Evolutionary conservation across 495 filamentous ascomycete genomes (phyloP).

Genomic region (Melanomma pulvis-pyrius): DNA sequence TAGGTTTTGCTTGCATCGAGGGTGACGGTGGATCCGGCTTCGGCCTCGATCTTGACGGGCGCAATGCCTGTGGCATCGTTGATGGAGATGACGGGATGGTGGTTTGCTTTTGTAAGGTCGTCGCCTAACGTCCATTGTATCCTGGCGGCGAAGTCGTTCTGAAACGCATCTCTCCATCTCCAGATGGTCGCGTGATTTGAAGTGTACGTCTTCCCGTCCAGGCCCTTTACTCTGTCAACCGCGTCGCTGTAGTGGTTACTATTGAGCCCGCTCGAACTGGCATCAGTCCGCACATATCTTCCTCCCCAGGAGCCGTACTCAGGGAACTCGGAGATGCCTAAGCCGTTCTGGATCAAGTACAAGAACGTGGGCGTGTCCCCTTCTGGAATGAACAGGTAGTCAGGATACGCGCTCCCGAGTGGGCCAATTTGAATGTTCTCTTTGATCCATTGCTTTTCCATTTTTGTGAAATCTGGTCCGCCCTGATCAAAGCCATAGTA

Average conservation of each 20-base stretch:
- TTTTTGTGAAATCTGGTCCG: constrained; percentile 48
- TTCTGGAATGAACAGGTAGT: constrained; percentile 51
- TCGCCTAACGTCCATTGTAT: constrained; percentile 53
- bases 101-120: constrained; percentile 44
- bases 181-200: constrained; percentile 56
- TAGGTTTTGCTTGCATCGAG: constrained; percentile 51
- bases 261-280: constrained; percentile 22
- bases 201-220: constrained; percentile 44
- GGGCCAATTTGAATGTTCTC: constrained; percentile 53
- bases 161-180: constrained; percentile 54
- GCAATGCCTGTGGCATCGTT: constrained; percentile 44
- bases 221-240: constrained; percentile 48
- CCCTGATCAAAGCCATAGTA: constrained; percentile 52
- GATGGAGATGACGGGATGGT: constrained; percentile 50
- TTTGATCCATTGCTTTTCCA: constrained; percentile 51
- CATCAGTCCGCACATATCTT: constrained; percentile 44
- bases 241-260: constrained; percentile 50
- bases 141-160: constrained; percentile 55
- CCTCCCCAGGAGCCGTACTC: constrained; percentile 56
- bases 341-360: constrained; percentile 54
- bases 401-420: constrained; percentile 49
- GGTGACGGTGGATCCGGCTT: constrained; percentile 44
- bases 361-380: constrained; percentile 55
- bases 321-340: constrained; percentile 50
- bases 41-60: constrained; percentile 44